Evolutionary conservation across 2,329 filamentous ascomycete species (phyloP), one percentile per base, ranked within the genome.

Genomic region (Aspergillus tamarii): DNA sequence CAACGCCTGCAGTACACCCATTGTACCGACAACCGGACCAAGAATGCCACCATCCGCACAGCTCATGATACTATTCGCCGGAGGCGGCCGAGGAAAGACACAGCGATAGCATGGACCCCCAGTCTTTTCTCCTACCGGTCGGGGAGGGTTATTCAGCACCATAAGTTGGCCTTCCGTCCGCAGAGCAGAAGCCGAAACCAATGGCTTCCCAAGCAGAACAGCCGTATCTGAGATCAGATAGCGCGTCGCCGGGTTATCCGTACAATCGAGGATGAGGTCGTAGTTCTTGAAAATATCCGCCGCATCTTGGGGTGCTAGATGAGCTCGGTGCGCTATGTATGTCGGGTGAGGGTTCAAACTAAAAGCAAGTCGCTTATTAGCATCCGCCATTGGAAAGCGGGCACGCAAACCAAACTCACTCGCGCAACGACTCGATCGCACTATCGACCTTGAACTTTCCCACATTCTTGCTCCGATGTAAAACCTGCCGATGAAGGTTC

Each of bases 41-140:
- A 99, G 73, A 10, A 99, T 93, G 0, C 95, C 95, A 11, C 94
- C 94, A 75, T 99, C 95, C 46, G 94, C 93, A 73, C 95, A 99
- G 64, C 90, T 93, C 1, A 92, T 84, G 0, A 97, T 90, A 62
- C 88, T 93, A 48, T 91, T 91, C 0, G 92, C 87, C 0, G 94
- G 93, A 0, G 95, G 94, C 0, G 95, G 94, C 43, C 86, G 90
- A 0, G 93, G 94, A 70, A 97, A 99, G 14, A 98, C 87, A 74
- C 95, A 99, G 48, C 95, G 86, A 78, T 99, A 99, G 78, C 95
- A 99, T 0, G 94, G 94, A 0, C 93, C 91, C 39, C 91, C 89
- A 0, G 80, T 73, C 2, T 74, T 60, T 57, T 87, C 78, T 1
- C 89, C 89, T 11, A 84, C 82, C 2, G 86, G 81, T 9, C 83